Evolutionary conservation across 495 filamentous ascomycete genomes (phyloP).

Genomic region (Penicillium riverlandense): DNA sequence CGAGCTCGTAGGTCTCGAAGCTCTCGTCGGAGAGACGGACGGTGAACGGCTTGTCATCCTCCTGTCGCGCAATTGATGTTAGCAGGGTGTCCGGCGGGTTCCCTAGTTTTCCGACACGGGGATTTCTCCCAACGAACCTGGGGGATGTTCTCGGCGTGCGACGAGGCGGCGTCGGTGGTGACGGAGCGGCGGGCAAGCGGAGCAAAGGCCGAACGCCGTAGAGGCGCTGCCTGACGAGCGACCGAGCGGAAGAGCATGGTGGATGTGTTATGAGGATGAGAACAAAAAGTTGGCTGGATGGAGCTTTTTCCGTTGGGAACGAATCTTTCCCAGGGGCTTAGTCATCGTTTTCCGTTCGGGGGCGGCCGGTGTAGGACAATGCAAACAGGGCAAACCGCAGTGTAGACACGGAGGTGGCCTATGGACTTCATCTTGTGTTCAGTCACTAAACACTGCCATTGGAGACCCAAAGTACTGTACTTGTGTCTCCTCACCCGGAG

Average conservation of each 20-base stretch:
- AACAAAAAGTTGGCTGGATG: conserved; percentile 22
- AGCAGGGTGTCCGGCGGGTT: conserved; percentile 13
- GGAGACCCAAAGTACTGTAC: background rate
- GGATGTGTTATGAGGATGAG: conserved; percentile 7
- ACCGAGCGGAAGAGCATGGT: conserved; percentile 41
- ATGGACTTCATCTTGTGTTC: no score
- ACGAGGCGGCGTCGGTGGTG: conserved; percentile 89
- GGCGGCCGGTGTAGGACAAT: conserved; percentile 24
- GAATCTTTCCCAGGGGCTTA: conserved; percentile 32
- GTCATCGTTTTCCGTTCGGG: conserved; percentile 29
- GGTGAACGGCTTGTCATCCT: conserved; percentile 90
- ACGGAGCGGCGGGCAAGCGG: conserved; percentile 63
- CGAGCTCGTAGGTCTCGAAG: conserved; percentile 99
- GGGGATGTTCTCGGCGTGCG: conserved; percentile 73
- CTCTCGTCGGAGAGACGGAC: conserved; percentile 91
- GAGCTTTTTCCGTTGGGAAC: conserved; percentile 29
- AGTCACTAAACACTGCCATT: no score
- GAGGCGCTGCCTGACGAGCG: conserved; percentile 42
- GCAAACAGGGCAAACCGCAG: conserved; percentile 23
- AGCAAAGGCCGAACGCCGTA: conserved; percentile 47
- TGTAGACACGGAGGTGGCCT: conserved; percentile 9
- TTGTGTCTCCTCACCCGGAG: no score
- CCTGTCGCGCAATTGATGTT: conserved; percentile 41
- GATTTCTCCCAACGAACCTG: conserved; percentile 50
- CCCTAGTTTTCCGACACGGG: conserved; percentile 41